phyloP scores from a whole-genome alignment of 1,284 basidiomycete species.

The Microbotryum violaceum region DNA sequence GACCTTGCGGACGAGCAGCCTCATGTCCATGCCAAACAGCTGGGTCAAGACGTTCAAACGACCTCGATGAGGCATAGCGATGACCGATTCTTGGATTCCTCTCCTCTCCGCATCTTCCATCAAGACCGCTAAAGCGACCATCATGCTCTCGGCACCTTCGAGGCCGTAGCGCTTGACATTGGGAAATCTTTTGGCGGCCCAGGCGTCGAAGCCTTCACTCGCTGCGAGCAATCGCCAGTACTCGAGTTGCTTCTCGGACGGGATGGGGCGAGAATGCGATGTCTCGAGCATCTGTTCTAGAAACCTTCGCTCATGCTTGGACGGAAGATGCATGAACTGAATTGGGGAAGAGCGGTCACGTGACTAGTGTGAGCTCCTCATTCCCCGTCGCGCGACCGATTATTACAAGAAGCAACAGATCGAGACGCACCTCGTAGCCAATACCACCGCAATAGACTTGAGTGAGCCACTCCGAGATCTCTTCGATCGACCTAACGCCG shows the following conservation, averaged over 20 bases:
- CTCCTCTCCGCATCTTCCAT: conserved; percentile 53
- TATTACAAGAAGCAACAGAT: background rate
- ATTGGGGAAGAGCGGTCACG: background rate
- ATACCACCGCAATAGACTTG: conserved; percentile 69
- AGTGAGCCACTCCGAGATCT: conserved; percentile 62
- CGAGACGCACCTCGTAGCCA: conserved; percentile 53
- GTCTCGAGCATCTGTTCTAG: conserved; percentile 76
- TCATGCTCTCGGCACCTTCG: conserved; percentile 84
- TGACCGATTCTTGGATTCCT: conserved; percentile 41
- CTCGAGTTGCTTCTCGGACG: conserved; percentile 46
- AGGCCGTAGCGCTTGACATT: conserved; percentile 74
- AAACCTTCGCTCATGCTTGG: conserved; percentile 71
- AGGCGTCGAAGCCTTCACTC: conserved; percentile 74
- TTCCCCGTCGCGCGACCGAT: too few species aligned
- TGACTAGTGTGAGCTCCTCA: background rate
- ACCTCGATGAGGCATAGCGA: conserved; percentile 58
- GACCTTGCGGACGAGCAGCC: conserved; percentile 65
- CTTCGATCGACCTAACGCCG: conserved; percentile 60
- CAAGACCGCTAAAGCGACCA: conserved; percentile 69
- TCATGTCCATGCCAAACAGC: conserved; percentile 57
- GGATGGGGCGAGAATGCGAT: conserved; percentile 43
- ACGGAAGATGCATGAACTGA: conserved; percentile 75
- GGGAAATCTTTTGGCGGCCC: conserved; percentile 71
- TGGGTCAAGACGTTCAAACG: conserved; percentile 77
- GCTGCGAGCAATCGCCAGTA: conserved; percentile 62